Percentiles rank a stretch among this genome's conserved stretches.
Evolutionary conservation across 495 filamentous ascomycete genomes (phyloP).

Genomic region (Hypoxylon cercidicola): DNA sequence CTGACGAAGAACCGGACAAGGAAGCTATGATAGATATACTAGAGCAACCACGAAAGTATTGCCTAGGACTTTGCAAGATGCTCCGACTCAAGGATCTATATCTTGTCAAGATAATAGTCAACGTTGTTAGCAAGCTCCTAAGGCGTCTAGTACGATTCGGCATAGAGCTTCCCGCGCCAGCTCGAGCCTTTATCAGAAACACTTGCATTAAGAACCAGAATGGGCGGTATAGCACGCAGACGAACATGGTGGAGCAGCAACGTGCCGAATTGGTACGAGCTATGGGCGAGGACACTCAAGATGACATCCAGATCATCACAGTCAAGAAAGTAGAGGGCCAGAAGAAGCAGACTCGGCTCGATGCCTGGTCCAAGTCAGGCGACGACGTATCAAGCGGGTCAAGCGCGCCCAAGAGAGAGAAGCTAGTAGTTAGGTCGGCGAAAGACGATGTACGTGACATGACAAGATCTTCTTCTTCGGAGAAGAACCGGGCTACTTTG

Average conservation of each 20-base stretch:
- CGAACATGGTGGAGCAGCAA: constrained; percentile 78
- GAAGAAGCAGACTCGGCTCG: constrained; percentile 74
- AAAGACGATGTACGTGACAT: constrained; percentile 50
- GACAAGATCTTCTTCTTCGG: constrained; percentile 49
- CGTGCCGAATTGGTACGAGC: constrained; percentile 84
- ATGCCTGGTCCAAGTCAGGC: constrained; percentile 63
- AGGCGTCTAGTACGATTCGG: constrained; percentile 73
- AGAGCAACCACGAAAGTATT: constrained; percentile 68
- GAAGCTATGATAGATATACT: constrained; percentile 65
- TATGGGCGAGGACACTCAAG: constrained; percentile 77
- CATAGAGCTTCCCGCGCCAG: constrained; percentile 71
- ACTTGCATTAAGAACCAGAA: constrained; percentile 52
- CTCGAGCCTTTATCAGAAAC: constrained; percentile 69
- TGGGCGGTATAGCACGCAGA: constrained; percentile 65
- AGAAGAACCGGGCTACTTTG: constrained; percentile 49
- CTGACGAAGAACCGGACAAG: constrained; percentile 53
- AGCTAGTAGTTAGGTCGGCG: constrained; percentile 33
- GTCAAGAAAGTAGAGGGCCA: constrained; percentile 55
- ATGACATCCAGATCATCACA: constrained; percentile 56
- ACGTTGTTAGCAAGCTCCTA: constrained; percentile 70
- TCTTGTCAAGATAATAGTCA: constrained; percentile 78
- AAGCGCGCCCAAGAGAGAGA: constrained; percentile 28
- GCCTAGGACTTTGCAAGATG: constrained; percentile 80
- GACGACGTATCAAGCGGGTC: constrained; percentile 47
- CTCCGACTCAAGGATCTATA: constrained; percentile 84